Conservation (phyloP, 768 basidiomycete species). For the Tulasnella sp. region DNA sequence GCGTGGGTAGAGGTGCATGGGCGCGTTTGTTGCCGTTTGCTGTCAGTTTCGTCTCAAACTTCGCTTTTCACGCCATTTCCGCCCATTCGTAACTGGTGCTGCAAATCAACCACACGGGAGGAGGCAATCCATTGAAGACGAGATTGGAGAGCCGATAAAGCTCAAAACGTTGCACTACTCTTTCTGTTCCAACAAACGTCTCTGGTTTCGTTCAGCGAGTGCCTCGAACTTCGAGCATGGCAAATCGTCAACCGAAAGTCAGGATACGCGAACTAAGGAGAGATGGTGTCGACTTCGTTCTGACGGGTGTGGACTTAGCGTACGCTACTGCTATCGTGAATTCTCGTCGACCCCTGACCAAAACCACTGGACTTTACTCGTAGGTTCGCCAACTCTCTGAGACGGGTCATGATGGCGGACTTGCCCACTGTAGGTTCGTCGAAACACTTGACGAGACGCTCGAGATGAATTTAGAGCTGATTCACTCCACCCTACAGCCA, state of each 20-base stretch:
- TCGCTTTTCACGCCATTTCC: background rate
- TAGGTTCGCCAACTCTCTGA: slow-evolving; percentile 89
- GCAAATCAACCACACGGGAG: background rate
- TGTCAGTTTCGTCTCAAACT: background rate
- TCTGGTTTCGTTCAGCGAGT: background rate
- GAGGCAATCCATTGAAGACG: background rate
- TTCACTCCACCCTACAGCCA: slow-evolving; percentile 46
- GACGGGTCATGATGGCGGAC: slow-evolving; percentile 93
- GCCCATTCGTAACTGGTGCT: background rate
- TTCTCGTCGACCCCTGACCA: background rate
- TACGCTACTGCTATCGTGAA: slow-evolving; percentile 40
- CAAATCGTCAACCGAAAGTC: slow-evolving; percentile 34
- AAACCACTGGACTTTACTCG: slow-evolving; percentile 15
- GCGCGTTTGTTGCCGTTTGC: background rate
- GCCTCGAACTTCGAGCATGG: background rate
- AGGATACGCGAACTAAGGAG: slow-evolving; percentile 77
- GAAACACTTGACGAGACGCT: background rate
- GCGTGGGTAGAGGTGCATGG: too few relatives aligned
- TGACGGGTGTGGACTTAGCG: slow-evolving; percentile 96
- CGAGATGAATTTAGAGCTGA: background rate
- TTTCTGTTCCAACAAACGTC: background rate
- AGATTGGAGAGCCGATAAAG: background rate
- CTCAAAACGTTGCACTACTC: background rate
- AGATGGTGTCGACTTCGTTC: slow-evolving; percentile 82
- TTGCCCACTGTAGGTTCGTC: slow-evolving; percentile 87